Percentiles rank a stretch among this genome's conserved stretches.
These are phyloP conservation scores for Solanum bukasovii DNA, from an alignment of 257 asterid species.

Conservation along the genomic window DNA sequence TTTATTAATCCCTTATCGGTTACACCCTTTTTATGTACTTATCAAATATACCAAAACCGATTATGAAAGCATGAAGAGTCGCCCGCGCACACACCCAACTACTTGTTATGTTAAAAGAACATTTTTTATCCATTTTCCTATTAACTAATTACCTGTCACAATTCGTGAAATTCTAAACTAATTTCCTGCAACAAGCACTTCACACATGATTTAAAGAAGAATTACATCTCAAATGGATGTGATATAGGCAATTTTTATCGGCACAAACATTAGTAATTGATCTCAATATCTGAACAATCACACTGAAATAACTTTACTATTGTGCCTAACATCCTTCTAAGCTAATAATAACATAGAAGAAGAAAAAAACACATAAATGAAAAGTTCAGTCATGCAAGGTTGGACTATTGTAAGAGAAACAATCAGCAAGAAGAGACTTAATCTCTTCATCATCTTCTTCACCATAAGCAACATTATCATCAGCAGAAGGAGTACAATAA, in stretches of 20 bases:
- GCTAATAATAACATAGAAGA: not conserved
- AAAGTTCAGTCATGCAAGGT: not conserved
- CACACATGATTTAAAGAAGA: not conserved
- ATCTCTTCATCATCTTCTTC: conserved; percentile 23
- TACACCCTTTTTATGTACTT: too few species aligned
- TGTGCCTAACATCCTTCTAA: too few species aligned
- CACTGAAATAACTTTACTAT: not conserved
- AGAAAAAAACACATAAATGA: too few species aligned
- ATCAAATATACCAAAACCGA: too few species aligned
- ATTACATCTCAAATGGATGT: not conserved
- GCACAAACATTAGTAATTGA: not conserved
- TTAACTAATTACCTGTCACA: too few species aligned
- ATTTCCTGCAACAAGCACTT: not conserved
- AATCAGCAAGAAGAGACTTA: conserved; percentile 25
- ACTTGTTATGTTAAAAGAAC: too few species aligned
- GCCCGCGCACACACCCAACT: too few species aligned
- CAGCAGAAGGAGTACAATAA: not conserved
- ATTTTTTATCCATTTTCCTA: too few species aligned
- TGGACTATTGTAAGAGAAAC: conserved; percentile 14
- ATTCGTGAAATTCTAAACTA: not conserved
- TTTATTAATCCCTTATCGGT: too few species aligned
- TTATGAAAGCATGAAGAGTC: too few species aligned
- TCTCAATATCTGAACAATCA: not conserved
- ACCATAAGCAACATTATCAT: not conserved
- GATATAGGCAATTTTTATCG: not conserved